A percentile compares a stretch with the other conserved stretches of the same genome.
Conservation (phyloP, 2,329 filamentous ascomycete species). For the Dothideomycetes sp. region DNA sequence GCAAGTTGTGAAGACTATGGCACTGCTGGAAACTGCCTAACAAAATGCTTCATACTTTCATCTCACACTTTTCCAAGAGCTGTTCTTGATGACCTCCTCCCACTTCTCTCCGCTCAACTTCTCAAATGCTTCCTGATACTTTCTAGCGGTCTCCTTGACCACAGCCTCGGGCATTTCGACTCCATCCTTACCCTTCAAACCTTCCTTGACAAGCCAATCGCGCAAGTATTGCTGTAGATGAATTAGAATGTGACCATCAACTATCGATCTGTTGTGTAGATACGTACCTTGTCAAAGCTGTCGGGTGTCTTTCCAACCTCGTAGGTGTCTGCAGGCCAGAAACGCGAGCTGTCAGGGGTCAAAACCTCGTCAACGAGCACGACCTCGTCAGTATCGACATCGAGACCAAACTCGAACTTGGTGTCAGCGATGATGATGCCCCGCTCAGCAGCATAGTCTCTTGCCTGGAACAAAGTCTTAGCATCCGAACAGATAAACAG, state of each 20-base stretch:
- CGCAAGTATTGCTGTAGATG: constrained; percentile 44
- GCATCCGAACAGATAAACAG: neutral
- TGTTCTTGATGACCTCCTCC: constrained; percentile 18
- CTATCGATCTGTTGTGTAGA: neutral
- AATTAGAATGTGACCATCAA: constrained; percentile 7
- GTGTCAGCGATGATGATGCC: constrained; percentile 72
- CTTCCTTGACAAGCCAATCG: constrained; percentile 68
- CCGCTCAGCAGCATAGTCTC: constrained; percentile 53
- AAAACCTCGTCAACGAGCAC: constrained; percentile 77
- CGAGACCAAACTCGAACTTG: constrained; percentile 66
- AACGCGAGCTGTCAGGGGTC: constrained; percentile 66
- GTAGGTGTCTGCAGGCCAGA: constrained; percentile 72
- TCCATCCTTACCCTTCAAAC: constrained; percentile 65
- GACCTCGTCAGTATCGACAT: constrained; percentile 53
- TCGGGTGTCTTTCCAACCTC: constrained; percentile 64
- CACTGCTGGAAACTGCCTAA: too few species aligned
- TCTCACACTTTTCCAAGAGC: too few species aligned
- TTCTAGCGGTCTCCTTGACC: constrained; percentile 55
- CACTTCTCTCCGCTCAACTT: constrained; percentile 52
- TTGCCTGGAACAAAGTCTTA: constrained; percentile 34
- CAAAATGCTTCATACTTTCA: too few species aligned
- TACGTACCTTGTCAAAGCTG: constrained; percentile 66
- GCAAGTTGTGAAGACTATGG: too few species aligned
- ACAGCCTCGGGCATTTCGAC: constrained; percentile 67
- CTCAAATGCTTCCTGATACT: constrained; percentile 70